Conservation (phyloP, 2,329 filamentous ascomycete species). For the Elsinoe necatrix region DNA sequence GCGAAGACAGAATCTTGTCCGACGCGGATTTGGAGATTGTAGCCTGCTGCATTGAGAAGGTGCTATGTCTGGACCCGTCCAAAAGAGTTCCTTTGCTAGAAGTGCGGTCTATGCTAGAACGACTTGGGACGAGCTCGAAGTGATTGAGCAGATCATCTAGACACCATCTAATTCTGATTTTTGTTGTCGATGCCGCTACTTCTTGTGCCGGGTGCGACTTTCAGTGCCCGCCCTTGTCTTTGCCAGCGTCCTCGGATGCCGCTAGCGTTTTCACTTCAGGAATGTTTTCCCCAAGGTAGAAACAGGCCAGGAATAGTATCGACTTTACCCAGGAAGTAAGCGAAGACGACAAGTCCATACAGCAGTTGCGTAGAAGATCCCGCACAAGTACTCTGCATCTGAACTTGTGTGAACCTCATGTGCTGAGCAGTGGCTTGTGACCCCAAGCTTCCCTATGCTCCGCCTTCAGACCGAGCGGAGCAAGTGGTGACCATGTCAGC, state of each 20-base stretch:
- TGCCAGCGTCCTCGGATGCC: no score
- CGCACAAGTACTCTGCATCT: background rate
- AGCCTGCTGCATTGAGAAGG: background rate
- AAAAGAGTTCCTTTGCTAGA: background rate
- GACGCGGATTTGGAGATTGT: background rate
- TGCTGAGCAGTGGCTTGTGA: slow-evolving; percentile 30
- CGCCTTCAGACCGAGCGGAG: background rate
- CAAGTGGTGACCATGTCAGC: background rate
- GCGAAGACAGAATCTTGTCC: background rate
- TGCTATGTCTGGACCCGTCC: background rate
- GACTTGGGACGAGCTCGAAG: background rate
- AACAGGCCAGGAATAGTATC: background rate
- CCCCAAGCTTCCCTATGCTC: slow-evolving; percentile 11
- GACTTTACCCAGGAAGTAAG: background rate
- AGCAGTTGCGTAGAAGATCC: background rate
- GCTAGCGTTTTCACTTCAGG: no score
- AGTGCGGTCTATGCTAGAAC: background rate
- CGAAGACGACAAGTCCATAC: background rate
- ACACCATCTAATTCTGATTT: background rate
- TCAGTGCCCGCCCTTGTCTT: no score
- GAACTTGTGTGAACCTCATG: background rate
- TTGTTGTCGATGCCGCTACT: no score
- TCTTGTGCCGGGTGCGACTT: no score
- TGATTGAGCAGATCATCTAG: background rate
- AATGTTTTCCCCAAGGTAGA: no score